Evolutionary conservation across 2,329 filamentous ascomycete species (phyloP), one percentile per base, ranked within the genome.

Genomic region (Fusarium setosum): DNA sequence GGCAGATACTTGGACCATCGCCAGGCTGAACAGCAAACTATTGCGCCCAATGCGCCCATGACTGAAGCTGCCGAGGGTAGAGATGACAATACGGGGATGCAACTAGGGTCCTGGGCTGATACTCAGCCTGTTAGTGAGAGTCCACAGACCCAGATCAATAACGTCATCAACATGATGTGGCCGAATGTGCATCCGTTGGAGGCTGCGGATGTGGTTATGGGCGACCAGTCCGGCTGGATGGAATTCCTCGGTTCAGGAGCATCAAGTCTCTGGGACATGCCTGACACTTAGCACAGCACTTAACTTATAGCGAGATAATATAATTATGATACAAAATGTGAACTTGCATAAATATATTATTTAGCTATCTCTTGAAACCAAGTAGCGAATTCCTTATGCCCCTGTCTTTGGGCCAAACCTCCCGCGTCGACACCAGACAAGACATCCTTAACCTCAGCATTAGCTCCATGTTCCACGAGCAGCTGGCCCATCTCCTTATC

Each of bases 141-240:
- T 32, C 76, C 79, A 1, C 77, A 82, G 63, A 81, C 79, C 1
- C 80, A 81, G 61, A 77, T 83, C 17, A 78, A 80, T 35, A 77
- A 72, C 20, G 75, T 82, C 1, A 78, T 81, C 48, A 73, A 74
- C 17, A 80, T 82, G 79, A 81, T 82, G 80, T 83, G 81, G 80
- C 81, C 79, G 4, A 81, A 80, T 40, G 73, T 76, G 11, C 73
- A 75, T 24, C 72, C 75, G 1, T 61, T 78, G 31, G 76, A 80
- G 59, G 76, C 74, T 11, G 76, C 73, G 6, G 75, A 80, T 41
- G 73, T 77, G 21, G 73, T 77, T 5, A 79, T 80, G 76, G 75
- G 73, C 5, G 75, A 79, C 31, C 75, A 79, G 42, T 70, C 73
- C 1, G 69, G 66, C 4, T 79, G 76, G 78, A 73, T 79, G 72